Evolutionary conservation across 2,329 filamentous ascomycete species (phyloP), one percentile per base, ranked within the genome.

Genomic region (Alternaria triticimaculans): DNA sequence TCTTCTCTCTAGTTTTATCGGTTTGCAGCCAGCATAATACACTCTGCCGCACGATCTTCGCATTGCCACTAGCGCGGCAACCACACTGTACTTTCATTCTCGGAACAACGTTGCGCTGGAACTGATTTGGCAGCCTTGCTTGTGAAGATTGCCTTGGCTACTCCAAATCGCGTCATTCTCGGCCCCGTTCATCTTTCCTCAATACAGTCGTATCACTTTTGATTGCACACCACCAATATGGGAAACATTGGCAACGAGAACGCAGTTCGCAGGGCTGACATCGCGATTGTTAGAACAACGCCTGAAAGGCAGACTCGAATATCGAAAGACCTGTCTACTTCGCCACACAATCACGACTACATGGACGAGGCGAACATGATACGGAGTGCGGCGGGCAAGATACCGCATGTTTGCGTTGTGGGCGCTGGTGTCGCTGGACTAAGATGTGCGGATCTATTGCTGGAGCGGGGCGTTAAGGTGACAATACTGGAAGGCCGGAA

Each of bases 381-480:
- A 23, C 71, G 74, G 11, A 73, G 77, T 64, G 65, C 68, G 18
- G 69, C 72, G 23, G 77, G 75, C 25, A 80, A 77, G 57, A 78
- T 73, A 48, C 86, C 87, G 8, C 88, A 88, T 65, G 80, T 93
- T 44, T 88, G 87, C 30, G 82, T 94, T n/a, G 80, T 94, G 43
- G 91, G 91, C 18, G 90, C 89, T 43, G 91, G 91, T 6, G 83
- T 93, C 25, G 85, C 90, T 6, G 91, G 91, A 0, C 82, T 94
- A n/a, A 85, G 90, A 66, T 91, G 89, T 73, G 90, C 90, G 56
- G 89, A 92, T 67, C 77, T 92, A 2, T 81, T 94, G 0, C 80
- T 92, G 3, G 84, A 87, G 59, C 83, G 88, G 74, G 90, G 89
- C 15, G 88, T 90, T 71, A 82, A 85, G 43, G 90, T 93, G 12